A percentile compares a stretch with the other conserved stretches of the same genome.
Evolutionary conservation across 768 basidiomycete species (phyloP).

Genomic region (Suillus tomentosus): DNA sequence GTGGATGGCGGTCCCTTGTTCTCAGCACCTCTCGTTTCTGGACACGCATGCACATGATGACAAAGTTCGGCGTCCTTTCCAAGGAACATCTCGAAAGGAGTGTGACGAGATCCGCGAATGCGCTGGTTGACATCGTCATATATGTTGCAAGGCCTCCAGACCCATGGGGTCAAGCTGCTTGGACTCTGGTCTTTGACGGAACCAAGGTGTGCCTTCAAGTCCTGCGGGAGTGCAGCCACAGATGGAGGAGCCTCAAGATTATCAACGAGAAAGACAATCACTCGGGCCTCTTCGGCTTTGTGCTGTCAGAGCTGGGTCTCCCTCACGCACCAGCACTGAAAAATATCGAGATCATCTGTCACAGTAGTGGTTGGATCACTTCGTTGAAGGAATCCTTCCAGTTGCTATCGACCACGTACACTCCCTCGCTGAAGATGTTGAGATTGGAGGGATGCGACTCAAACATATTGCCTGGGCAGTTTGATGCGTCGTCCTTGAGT

Average conservation of each 20-base stretch:
- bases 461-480: not conserved
- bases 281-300: not conserved
- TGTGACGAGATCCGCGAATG: not conserved
- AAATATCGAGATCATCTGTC: constrained; percentile 3
- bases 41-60: constrained; percentile 3
- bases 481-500: not conserved
- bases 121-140: constrained; percentile 4
- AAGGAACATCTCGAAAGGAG: not conserved
- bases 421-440: not conserved
- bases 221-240: not conserved
- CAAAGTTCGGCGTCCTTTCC: not conserved
- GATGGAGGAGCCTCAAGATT: constrained; percentile 5
- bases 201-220: not conserved
- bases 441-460: not conserved
- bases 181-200: not conserved
- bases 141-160: not conserved
- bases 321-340: not conserved
- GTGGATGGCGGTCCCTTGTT: not conserved
- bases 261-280: not conserved
- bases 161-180: not conserved
- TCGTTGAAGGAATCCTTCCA: not conserved
- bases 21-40: not conserved
- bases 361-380: not conserved
- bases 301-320: not conserved
- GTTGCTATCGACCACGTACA: not conserved